A percentile compares a stretch with the other conserved stretches of the same genome.
phyloP scores from a whole-genome alignment of 2,329 filamentous ascomycete genomes.

The Xylogone sp. region DNA sequence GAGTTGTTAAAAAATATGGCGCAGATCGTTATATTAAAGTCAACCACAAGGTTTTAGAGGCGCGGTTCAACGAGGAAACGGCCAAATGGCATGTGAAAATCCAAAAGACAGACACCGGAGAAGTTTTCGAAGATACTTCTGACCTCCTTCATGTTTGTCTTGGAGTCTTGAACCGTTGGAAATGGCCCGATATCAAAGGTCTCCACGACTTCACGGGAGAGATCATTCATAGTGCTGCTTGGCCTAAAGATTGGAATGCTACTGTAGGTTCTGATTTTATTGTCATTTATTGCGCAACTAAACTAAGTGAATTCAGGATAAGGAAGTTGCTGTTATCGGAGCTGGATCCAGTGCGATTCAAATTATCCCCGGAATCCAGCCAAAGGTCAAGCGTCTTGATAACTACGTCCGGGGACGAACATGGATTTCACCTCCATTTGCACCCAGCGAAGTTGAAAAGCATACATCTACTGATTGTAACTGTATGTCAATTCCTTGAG shows the following conservation, averaged over 20 bases:
- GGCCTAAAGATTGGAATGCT: constrained; percentile 49
- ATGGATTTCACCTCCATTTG: too few species aligned
- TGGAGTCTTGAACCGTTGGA: constrained; percentile 65
- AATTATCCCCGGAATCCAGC: constrained; percentile 44
- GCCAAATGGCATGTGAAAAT: constrained; percentile 25
- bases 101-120: constrained; percentile 22
- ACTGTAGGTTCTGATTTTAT: too few species aligned
- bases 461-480: too few species aligned
- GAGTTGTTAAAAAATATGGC: constrained; percentile 56
- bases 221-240: constrained; percentile 55
- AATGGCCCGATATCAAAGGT: constrained; percentile 55
- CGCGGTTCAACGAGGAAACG: constrained; percentile 24
- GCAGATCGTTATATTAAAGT: constrained; percentile 54
- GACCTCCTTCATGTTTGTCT: too few species aligned
- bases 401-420: constrained; percentile 54
- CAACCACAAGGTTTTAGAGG: constrained; percentile 25
- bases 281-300: too few species aligned
- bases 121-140: too few species aligned
- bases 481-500: too few species aligned
- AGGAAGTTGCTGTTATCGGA: constrained; percentile 50
- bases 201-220: constrained; percentile 48
- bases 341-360: constrained; percentile 53
- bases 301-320: too few species aligned
- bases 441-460: too few species aligned
- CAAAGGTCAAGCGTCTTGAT: constrained; percentile 42